phyloP scores from a whole-genome alignment of 1,139 yeast species.

The Saccharomyces hybrid region DNA sequence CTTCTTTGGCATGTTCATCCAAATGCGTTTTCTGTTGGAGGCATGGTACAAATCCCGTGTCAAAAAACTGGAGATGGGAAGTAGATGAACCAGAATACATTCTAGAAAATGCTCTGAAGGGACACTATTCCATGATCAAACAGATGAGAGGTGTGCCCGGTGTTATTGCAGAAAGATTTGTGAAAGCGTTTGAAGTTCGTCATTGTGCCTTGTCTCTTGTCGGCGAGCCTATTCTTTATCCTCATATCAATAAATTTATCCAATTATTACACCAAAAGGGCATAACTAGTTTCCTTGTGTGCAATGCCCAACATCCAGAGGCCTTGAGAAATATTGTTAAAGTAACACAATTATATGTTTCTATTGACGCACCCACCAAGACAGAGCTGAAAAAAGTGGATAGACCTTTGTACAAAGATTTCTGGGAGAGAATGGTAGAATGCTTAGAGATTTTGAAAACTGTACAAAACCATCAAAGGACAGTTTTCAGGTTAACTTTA shows the following conservation, averaged over 20 bases:
- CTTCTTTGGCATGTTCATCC: slow-evolving; percentile 86
- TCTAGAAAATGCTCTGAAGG: slow-evolving; percentile 75
- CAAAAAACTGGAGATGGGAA: slow-evolving; percentile 95
- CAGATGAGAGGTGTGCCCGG: slow-evolving; percentile 97
- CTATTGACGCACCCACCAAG: slow-evolving; percentile 87
- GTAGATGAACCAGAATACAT: slow-evolving; percentile 83
- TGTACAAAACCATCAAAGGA: slow-evolving; percentile 69
- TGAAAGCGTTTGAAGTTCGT: slow-evolving; percentile 79
- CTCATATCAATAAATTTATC: slow-evolving; percentile 79
- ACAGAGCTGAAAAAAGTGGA: slow-evolving; percentile 74
- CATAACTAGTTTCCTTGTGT: slow-evolving; percentile 81
- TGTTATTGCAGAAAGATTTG: slow-evolving; percentile 78
- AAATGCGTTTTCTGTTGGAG: slow-evolving; percentile 98
- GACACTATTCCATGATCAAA: slow-evolving; percentile 85
- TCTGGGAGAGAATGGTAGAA: slow-evolving; percentile 79
- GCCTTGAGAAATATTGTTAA: slow-evolving; percentile 58
- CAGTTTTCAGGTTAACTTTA: slow-evolving; percentile 82
- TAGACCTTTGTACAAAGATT: slow-evolving; percentile 81
- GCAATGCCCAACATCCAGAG: slow-evolving; percentile 94
- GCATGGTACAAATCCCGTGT: slow-evolving; percentile 95
- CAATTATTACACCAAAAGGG: slow-evolving; percentile 67
- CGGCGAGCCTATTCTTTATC: slow-evolving; percentile 92
- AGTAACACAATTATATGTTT: slow-evolving; percentile 86
- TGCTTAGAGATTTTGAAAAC: slow-evolving; percentile 76
- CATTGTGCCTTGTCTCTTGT: slow-evolving; percentile 91